A percentile compares a stretch with the other conserved stretches of the same genome.
These are phyloP conservation scores for Vanrija humicola DNA, from an alignment of 1,284 basidiomycete genomes.

Conservation along the genomic window DNA sequence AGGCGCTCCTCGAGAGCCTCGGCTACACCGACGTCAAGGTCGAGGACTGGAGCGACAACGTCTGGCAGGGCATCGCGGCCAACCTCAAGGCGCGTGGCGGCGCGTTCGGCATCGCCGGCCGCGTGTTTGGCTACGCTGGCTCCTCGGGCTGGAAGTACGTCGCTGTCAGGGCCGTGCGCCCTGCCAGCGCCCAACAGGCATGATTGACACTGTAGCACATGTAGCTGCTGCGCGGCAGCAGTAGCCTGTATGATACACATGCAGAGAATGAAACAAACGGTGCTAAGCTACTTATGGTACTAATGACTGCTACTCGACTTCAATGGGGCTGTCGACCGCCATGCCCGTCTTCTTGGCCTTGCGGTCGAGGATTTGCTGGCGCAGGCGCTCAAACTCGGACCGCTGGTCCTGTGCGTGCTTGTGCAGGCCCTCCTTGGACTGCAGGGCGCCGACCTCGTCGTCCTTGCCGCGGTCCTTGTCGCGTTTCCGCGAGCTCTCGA, in stretches of 20 bases:
- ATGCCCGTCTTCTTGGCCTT: conserved; percentile 15
- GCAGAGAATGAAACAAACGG: background rate
- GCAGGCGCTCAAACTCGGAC: conserved; percentile 39
- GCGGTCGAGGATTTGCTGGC: conserved; percentile 37
- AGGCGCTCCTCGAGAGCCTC: conserved; percentile 51
- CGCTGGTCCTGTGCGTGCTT: conserved; percentile 37
- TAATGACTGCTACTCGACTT: conserved; percentile 30
- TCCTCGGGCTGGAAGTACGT: conserved; percentile 57
- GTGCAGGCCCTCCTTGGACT: conserved; percentile 29
- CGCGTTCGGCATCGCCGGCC: conserved; percentile 53
- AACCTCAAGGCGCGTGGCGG: conserved; percentile 54
- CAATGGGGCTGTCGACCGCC: conserved; percentile 32
- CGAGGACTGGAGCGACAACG: conserved; percentile 60
- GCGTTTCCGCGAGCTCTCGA: conserved; percentile 29
- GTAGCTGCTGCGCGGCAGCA: background rate
- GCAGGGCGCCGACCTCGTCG: conserved; percentile 29
- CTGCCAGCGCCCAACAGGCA: background rate
- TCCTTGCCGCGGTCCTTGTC: conserved; percentile 44
- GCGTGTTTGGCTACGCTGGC: conserved; percentile 49
- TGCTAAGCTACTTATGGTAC: background rate
- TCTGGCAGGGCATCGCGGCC: conserved; percentile 58
- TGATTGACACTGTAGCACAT: conserved; percentile 1
- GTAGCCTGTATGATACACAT: background rate
- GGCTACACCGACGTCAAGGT: conserved; percentile 59
- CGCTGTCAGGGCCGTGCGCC: conserved; percentile 52